Conservation (phyloP, 805 yeast species). For the Suhomyces kilbournensis region DNA sequence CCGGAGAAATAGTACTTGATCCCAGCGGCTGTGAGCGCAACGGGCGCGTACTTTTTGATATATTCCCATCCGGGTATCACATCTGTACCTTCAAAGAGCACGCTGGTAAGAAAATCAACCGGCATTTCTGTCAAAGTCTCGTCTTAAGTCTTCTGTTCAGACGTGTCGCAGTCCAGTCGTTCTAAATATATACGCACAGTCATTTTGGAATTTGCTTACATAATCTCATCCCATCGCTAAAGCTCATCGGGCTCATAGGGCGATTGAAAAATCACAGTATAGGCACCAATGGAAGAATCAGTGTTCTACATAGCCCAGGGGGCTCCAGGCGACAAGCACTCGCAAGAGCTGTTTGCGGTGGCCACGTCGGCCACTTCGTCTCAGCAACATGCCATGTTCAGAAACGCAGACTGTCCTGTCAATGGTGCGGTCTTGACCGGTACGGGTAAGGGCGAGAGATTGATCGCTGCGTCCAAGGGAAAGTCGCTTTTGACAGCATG, state of each 20-base stretch:
- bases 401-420: constrained; percentile 48
- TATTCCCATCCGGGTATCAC: constrained; percentile 71
- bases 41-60: constrained; percentile 55
- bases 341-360: constrained; percentile 40
- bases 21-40: constrained; percentile 24
- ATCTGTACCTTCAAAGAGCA: constrained; percentile 68
- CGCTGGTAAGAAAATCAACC: constrained; percentile 69
- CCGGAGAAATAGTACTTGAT: constrained; percentile 79
- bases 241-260: background rate
- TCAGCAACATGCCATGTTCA: constrained; percentile 47
- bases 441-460: constrained; percentile 45
- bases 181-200: background rate
- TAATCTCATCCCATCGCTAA: background rate
- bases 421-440: constrained; percentile 50
- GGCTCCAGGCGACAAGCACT: constrained; percentile 41
- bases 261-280: background rate
- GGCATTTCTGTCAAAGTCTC: constrained; percentile 64
- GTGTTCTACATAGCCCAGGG: constrained; percentile 48
- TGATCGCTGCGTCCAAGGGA: constrained; percentile 62
- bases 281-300: constrained; percentile 45
- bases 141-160: background rate
- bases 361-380: constrained; percentile 46
- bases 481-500: constrained; percentile 78
- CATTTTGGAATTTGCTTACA: background rate
- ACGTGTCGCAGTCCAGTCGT: background rate